Evolutionary conservation across 371 early-diverging fungal species (phyloP).

Genomic region (Quaeritorhiza haematococci): DNA sequence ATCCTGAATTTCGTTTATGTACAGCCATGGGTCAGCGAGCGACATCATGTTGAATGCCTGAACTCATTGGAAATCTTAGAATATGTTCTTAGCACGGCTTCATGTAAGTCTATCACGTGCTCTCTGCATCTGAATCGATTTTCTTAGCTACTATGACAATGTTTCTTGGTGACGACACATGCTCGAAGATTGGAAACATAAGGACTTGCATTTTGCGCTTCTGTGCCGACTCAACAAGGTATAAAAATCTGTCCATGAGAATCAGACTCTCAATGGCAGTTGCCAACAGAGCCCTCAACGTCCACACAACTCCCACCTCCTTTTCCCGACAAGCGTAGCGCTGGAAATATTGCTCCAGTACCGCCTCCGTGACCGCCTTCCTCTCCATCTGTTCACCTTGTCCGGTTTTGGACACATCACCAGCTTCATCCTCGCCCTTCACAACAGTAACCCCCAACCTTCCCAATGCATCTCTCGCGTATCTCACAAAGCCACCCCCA

Average conservation of each 20-base stretch:
- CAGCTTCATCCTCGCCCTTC: no score
- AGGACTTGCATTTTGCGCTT: neutral
- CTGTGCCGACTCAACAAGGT: constrained; percentile 43
- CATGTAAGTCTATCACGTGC: neutral
- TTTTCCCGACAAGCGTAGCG: constrained; percentile 32
- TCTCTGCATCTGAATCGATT: neutral
- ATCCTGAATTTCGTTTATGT: no score
- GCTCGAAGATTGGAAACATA: constrained; percentile 50
- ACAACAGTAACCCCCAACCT: constrained; percentile 37
- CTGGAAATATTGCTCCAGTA: constrained; percentile 20
- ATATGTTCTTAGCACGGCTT: no score
- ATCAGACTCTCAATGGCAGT: constrained; percentile 74
- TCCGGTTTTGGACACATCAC: no score
- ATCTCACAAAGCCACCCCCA: constrained; percentile 37
- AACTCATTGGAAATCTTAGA: no score
- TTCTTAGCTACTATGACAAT: constrained; percentile 47
- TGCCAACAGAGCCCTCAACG: constrained; percentile 66
- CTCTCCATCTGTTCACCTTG: constrained; percentile 25
- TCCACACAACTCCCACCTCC: constrained; percentile 74
- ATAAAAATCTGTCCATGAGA: constrained; percentile 68
- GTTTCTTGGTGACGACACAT: constrained; percentile 47
- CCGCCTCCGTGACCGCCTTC: constrained; percentile 12
- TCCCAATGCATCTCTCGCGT: constrained; percentile 44
- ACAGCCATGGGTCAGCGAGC: no score
- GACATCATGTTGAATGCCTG: no score